Percentiles rank a stretch among this genome's conserved stretches.
phyloP scores from a whole-genome alignment of 2,329 filamentous ascomycete genomes.

The Leptodontidium sp. region DNA sequence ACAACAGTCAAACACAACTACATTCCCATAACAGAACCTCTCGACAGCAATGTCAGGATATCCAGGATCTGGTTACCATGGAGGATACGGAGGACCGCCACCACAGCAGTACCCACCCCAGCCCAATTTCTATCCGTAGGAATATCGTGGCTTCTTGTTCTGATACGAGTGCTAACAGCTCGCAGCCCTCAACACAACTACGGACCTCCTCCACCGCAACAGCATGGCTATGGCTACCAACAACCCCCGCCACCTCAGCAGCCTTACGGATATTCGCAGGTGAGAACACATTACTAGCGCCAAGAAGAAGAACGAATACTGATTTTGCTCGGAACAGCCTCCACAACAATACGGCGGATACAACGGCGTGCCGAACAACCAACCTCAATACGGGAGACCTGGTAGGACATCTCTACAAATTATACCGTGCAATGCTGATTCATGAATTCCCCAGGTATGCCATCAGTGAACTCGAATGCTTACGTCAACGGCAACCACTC shows the following conservation, averaged over 20 bases:
- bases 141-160: constrained; percentile 41
- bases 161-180: constrained; percentile 40
- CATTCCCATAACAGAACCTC: constrained; percentile 17
- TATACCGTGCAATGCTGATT: constrained; percentile 20
- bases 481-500: constrained; percentile 61
- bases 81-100: constrained; percentile 51
- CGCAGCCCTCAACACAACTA: constrained; percentile 42
- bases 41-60: constrained; percentile 67
- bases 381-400: constrained; percentile 59
- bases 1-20: constrained; percentile 25
- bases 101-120: constrained; percentile 55
- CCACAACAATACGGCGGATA: constrained; percentile 59
- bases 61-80: constrained; percentile 61
- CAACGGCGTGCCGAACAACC: constrained; percentile 45
- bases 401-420: constrained; percentile 46
- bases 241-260: constrained; percentile 56
- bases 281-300: constrained; percentile 29
- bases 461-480: constrained; percentile 58
- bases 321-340: constrained; percentile 37
- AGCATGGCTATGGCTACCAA: constrained; percentile 56
- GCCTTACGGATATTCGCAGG: constrained; percentile 46
- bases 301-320: constrained; percentile 8
- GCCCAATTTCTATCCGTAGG: constrained; percentile 60
- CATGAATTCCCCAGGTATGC: constrained; percentile 47
- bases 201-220: constrained; percentile 45